A percentile compares a stretch with the other conserved stretches of the same genome.
Evolutionary conservation across 2,329 filamentous ascomycete species (phyloP).

Genomic region (Pseudocercospora ulei): DNA sequence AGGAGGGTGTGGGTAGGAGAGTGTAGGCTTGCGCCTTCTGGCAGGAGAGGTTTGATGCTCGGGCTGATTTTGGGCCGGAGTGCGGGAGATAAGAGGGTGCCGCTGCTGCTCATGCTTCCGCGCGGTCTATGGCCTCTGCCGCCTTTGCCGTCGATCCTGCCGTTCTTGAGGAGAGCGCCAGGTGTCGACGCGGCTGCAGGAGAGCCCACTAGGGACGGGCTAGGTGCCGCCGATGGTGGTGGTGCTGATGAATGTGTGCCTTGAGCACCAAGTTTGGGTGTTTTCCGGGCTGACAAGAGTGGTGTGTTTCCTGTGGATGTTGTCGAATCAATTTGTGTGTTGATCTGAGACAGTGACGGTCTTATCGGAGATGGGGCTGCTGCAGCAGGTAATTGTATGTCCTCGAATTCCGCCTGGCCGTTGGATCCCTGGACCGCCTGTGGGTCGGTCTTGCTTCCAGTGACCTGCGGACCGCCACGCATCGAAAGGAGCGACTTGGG

Average conservation of each 20-base stretch:
- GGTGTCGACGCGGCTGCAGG: conserved; percentile 42
- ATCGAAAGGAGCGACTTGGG: conserved; percentile 32
- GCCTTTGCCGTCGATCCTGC: conserved; percentile 35
- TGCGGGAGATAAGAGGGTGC: conserved; percentile 40
- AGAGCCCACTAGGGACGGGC: conserved; percentile 43
- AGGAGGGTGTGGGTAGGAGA: conserved; percentile 59
- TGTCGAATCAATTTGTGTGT: conserved; percentile 39
- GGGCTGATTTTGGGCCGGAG: conserved; percentile 39
- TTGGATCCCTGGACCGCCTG: not conserved
- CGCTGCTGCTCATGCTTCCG: conserved; percentile 55
- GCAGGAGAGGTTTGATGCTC: conserved; percentile 82
- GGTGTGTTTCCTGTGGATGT: conserved; percentile 47
- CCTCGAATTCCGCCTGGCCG: conserved; percentile 42
- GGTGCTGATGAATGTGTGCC: conserved; percentile 40
- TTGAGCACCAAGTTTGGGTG: conserved; percentile 54
- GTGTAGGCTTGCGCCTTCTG: conserved; percentile 49
- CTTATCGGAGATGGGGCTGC: conserved; percentile 32
- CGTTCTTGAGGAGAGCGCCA: conserved; percentile 27
- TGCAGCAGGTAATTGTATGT: conserved; percentile 65
- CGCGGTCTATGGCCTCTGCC: conserved; percentile 54
- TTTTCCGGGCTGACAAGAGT: conserved; percentile 55
- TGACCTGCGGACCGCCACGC: conserved; percentile 9
- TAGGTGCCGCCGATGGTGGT: conserved; percentile 40
- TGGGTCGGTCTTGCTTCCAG: not conserved
- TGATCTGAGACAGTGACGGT: conserved; percentile 41